phyloP scores from a whole-genome alignment of 148 eudicot species.

The Diospyros kaki region DNA sequence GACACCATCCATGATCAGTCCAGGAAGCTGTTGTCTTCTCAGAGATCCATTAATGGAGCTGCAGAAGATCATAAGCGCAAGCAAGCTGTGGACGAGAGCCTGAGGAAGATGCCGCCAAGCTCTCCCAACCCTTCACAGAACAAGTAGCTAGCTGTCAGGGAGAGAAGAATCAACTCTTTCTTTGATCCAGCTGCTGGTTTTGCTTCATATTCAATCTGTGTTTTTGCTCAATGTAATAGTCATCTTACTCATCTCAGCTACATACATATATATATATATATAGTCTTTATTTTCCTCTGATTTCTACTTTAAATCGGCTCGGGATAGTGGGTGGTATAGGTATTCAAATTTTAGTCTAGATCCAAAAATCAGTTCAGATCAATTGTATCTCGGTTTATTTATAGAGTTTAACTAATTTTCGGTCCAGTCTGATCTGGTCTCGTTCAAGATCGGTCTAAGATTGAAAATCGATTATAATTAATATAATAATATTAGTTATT shows the following conservation, averaged over 20 bases:
- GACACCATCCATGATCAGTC: slow-evolving; percentile 3
- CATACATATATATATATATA: background rate
- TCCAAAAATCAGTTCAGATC: no score
- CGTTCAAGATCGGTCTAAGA: no score
- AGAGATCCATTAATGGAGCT: background rate
- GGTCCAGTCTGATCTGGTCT: no score
- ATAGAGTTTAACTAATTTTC: no score
- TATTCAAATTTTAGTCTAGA: no score
- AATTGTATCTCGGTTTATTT: no score
- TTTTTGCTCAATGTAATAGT: background rate
- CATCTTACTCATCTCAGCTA: background rate
- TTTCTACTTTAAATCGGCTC: background rate
- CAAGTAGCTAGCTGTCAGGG: slow-evolving; percentile 11
- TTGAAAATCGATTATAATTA: no score
- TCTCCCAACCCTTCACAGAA: slow-evolving; percentile 43
- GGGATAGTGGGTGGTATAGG: no score
- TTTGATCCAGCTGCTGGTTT: background rate
- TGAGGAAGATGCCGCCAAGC: slow-evolving; percentile 30
- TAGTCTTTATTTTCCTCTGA: background rate
- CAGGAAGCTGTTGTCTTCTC: slow-evolving; percentile 21
- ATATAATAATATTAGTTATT: no score
- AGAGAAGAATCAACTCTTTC: background rate
- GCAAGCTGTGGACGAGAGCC: slow-evolving; percentile 48
- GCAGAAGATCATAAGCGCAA: slow-evolving; percentile 25
- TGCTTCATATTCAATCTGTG: background rate